Percentiles rank a stretch among this genome's conserved stretches.
These are phyloP conservation scores for Serendipita sp. DNA, from an alignment of 1,284 basidiomycete genomes.

Conservation along the genomic window DNA sequence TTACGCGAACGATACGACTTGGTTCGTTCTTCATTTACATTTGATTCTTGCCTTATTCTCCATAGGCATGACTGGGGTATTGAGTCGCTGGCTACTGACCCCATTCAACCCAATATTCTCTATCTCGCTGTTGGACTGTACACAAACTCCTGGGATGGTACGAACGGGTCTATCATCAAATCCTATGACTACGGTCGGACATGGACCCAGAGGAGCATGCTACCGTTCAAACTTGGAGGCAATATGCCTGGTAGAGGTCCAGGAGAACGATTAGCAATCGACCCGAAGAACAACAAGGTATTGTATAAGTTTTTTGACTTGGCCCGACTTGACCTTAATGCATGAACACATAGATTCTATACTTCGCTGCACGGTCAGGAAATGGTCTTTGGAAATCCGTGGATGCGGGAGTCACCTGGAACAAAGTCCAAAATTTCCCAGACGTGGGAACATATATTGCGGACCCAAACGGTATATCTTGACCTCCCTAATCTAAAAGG, in stretches of 20 bases:
- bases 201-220: slow-evolving; percentile 29
- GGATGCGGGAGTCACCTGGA: slow-evolving; percentile 36
- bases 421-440: slow-evolving; percentile 39
- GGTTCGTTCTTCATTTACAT: background rate
- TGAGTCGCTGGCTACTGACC: slow-evolving; percentile 40
- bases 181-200: slow-evolving; percentile 45
- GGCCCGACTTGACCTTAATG: too few relatives aligned
- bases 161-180: slow-evolving; percentile 46
- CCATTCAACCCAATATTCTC: slow-evolving; percentile 22
- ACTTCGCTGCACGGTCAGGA: slow-evolving; percentile 47
- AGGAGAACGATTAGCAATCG: slow-evolving; percentile 17
- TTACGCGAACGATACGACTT: slow-evolving; percentile 6
- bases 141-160: slow-evolving; percentile 51
- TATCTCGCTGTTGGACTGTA: slow-evolving; percentile 40
- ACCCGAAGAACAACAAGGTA: too few relatives aligned
- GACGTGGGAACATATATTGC: slow-evolving; percentile 28
- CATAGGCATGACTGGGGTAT: slow-evolving; percentile 23
- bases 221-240: slow-evolving; percentile 44
- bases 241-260: slow-evolving; percentile 56
- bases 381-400: slow-evolving; percentile 42
- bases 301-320: too few relatives aligned
- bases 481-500: too few relatives aligned
- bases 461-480: slow-evolving; percentile 10
- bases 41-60: too few relatives aligned
- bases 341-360: slow-evolving; percentile 40